Evolutionary conservation across 257 asterid genomes (phyloP).

Genomic region (Solanum pimpinellifolium): DNA sequence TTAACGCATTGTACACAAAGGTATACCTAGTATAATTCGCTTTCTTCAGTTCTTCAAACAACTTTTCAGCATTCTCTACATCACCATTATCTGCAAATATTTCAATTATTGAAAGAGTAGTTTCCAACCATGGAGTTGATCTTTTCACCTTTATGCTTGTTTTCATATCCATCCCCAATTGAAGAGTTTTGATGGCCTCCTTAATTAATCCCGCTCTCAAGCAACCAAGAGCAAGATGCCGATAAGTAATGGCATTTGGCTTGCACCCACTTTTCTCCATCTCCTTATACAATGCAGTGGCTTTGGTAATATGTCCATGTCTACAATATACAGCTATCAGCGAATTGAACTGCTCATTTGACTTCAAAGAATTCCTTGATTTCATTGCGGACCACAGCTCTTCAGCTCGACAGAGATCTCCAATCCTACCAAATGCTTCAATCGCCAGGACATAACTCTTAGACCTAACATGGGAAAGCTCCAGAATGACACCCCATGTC

Average conservation of each 20-base stretch:
- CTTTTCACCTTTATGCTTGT: slow-evolving; percentile 32
- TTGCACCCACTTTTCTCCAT: slow-evolving; percentile 63
- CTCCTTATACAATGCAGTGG: slow-evolving; percentile 65
- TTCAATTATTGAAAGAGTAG: slow-evolving; percentile 46
- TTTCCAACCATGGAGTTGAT: slow-evolving; percentile 83
- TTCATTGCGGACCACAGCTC: slow-evolving; percentile 57
- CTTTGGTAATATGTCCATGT: slow-evolving; percentile 65
- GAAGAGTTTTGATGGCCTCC: slow-evolving; percentile 59
- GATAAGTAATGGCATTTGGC: slow-evolving; percentile 66
- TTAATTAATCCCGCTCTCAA: slow-evolving; percentile 57
- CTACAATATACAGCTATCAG: slow-evolving; percentile 68
- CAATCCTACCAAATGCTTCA: slow-evolving; percentile 72
- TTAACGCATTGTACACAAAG: slow-evolving; percentile 63
- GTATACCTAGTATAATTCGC: slow-evolving; percentile 66
- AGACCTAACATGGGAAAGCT: slow-evolving; percentile 37
- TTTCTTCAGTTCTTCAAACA: slow-evolving; percentile 57
- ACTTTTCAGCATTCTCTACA: slow-evolving; percentile 48
- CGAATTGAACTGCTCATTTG: slow-evolving; percentile 62
- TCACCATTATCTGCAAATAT: slow-evolving; percentile 57
- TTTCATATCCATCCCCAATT: slow-evolving; percentile 29
- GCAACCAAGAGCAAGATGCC: slow-evolving; percentile 85
- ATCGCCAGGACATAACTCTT: slow-evolving; percentile 65
- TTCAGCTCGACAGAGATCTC: slow-evolving; percentile 60
- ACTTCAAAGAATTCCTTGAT: slow-evolving; percentile 45
- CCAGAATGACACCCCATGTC: slow-evolving; percentile 46